These are phyloP conservation scores for Xylariomycetidae sp. DNA, from an alignment of 2,329 filamentous ascomycete genomes.

Conservation along the genomic window DNA sequence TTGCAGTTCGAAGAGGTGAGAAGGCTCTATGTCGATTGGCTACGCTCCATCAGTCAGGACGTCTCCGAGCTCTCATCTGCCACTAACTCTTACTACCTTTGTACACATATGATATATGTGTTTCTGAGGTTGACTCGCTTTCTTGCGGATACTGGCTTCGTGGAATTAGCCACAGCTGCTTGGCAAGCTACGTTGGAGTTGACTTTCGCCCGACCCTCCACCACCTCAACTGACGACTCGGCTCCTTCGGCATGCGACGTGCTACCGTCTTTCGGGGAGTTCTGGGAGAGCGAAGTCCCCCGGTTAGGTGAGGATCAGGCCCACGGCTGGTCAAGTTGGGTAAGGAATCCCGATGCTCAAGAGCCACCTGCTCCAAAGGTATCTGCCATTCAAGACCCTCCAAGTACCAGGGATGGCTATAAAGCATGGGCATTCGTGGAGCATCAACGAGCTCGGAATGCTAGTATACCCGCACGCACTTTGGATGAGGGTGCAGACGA, in stretches of 20 bases:
- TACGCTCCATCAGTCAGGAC: slow-evolving; percentile 33
- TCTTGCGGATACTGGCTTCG: slow-evolving; percentile 69
- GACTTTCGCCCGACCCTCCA: slow-evolving; percentile 52
- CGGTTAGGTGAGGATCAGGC: slow-evolving; percentile 70
- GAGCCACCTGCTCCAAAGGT: slow-evolving; percentile 36
- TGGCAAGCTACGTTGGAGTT: slow-evolving; percentile 82
- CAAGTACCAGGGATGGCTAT: slow-evolving; percentile 38
- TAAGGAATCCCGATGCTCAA: slow-evolving; percentile 26
- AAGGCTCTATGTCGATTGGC: slow-evolving; percentile 50
- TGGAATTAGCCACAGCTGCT: slow-evolving; percentile 67
- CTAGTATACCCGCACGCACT: slow-evolving; percentile 63
- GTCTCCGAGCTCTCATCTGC: slow-evolving; percentile 4
- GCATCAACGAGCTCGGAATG: slow-evolving; percentile 35
- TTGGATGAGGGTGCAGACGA: slow-evolving; percentile 70
- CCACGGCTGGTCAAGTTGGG: slow-evolving; percentile 61
- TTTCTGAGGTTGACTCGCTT: slow-evolving; percentile 70
- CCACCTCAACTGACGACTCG: slow-evolving; percentile 19
- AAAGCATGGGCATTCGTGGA: slow-evolving; percentile 52
- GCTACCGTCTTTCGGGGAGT: slow-evolving; percentile 60
- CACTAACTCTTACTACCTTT: slow-evolving; percentile 13
- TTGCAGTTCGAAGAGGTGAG: slow-evolving; percentile 66
- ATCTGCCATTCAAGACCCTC: slow-evolving; percentile 12
- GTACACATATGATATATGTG: slow-evolving; percentile 56
- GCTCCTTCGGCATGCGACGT: too few relatives aligned
- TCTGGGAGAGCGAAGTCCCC: slow-evolving; percentile 81